Percentiles rank a stretch among this genome's conserved stretches.
Evolutionary conservation across 192 early-diverging fungal species (phyloP).

Genomic region (Backusella psychrophila): DNA sequence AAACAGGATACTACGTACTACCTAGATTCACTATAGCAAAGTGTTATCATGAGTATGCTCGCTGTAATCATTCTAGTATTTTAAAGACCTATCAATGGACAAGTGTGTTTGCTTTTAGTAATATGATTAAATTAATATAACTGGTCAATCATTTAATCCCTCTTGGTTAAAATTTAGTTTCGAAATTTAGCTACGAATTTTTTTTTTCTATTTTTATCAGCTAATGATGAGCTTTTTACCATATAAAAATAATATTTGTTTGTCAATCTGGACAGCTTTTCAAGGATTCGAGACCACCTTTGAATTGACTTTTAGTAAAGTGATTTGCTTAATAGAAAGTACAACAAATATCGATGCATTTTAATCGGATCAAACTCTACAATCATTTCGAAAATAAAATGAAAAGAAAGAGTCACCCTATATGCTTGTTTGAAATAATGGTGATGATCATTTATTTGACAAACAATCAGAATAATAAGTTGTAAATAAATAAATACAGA

Average conservation of each 20-base stretch:
- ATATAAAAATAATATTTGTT: not conserved
- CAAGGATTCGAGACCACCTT: not conserved
- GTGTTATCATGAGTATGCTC: not conserved
- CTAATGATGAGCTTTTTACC: not conserved
- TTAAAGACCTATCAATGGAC: not conserved
- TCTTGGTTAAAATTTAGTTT: not conserved
- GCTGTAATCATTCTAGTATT: not conserved
- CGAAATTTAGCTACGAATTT: not conserved
- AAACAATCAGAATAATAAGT: not conserved
- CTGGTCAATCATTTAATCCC: not conserved
- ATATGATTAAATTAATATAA: not conserved
- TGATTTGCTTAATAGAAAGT: not conserved
- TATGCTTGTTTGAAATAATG: not conserved
- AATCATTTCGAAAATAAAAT: not conserved
- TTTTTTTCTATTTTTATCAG: conserved; percentile 1
- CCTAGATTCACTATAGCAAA: not conserved
- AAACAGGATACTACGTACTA: too few species aligned
- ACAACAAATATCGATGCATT: not conserved
- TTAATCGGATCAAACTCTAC: not conserved
- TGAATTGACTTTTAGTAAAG: not conserved
- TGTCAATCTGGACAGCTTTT: not conserved
- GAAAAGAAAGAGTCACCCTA: not conserved
- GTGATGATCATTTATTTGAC: not conserved
- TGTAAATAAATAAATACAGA: not conserved
- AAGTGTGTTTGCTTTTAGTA: not conserved